Evolutionary conservation across 257 asterid genomes (phyloP).

Genomic region (Primulina eburnea): DNA sequence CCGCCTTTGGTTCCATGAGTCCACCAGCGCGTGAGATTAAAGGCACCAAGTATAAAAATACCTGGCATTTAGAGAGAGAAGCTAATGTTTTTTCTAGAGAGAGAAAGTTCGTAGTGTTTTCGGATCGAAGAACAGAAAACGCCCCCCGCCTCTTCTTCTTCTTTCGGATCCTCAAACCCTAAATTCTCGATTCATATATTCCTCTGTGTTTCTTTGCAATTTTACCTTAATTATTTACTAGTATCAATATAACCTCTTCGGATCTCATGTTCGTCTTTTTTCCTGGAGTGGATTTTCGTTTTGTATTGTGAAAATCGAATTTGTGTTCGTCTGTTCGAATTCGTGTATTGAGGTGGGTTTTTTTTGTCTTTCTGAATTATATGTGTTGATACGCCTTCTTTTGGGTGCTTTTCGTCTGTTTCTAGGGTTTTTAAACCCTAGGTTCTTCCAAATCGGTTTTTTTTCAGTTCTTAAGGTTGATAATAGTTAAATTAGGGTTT

Average conservation of each 20-base stretch:
- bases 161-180: neutral
- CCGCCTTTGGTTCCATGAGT: neutral
- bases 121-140: neutral
- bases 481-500: conserved; percentile 28
- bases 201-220: neutral
- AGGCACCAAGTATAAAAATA: neutral
- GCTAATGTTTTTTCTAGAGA: neutral
- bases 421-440: conserved; percentile 54
- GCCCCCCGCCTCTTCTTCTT: neutral
- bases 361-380: conserved; percentile 1
- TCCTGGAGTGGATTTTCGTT: neutral
- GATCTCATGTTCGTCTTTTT: neutral
- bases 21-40: neutral
- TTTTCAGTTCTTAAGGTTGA: conserved; percentile 39
- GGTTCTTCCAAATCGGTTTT: conserved; percentile 21
- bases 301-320: neutral
- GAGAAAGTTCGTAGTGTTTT: neutral
- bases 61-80: neutral
- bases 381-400: conserved; percentile 14
- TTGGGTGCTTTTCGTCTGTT: conserved; percentile 14
- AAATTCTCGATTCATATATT: neutral
- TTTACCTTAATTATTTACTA: too few relatives aligned
- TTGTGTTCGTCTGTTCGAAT: neutral
- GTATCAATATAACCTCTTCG: too few relatives aligned
- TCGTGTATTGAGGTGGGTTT: conserved; percentile 14